phyloP scores from a whole-genome alignment of 2,329 filamentous ascomycete species.

The Penicillium sp. region DNA sequence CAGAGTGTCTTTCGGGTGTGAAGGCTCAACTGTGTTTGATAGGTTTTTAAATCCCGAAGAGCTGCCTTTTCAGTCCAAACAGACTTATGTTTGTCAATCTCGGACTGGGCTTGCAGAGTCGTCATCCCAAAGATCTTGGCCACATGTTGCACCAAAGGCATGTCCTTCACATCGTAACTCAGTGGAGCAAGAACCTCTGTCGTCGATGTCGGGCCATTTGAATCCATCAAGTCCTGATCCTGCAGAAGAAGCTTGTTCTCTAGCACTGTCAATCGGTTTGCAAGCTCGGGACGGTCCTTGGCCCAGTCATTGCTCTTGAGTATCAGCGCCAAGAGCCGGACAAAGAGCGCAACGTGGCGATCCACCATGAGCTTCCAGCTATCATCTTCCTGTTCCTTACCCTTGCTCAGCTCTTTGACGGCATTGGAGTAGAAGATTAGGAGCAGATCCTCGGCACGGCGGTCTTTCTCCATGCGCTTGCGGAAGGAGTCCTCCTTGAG shows the following conservation, averaged over 20 bases:
- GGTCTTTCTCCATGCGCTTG: slow-evolving; percentile 91
- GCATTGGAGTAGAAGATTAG: slow-evolving; percentile 96
- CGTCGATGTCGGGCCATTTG: slow-evolving; percentile 64
- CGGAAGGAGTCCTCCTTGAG: slow-evolving; percentile 88
- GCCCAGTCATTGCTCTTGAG: slow-evolving; percentile 84
- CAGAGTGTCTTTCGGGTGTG: slow-evolving; percentile 77
- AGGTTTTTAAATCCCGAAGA: slow-evolving; percentile 87
- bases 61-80: slow-evolving; percentile 92
- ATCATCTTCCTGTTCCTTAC: slow-evolving; percentile 78
- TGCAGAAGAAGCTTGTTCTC: slow-evolving; percentile 94
- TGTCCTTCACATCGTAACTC: slow-evolving; percentile 93
- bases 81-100: slow-evolving; percentile 80
- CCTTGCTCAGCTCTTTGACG: slow-evolving; percentile 85
- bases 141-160: slow-evolving; percentile 89
- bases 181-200: slow-evolving; percentile 83
- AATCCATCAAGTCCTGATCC: slow-evolving; percentile 82
- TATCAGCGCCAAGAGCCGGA: slow-evolving; percentile 80
- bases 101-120: slow-evolving; percentile 79
- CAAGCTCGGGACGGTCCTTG: slow-evolving; percentile 82
- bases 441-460: slow-evolving; percentile 88
- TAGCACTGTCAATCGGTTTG: slow-evolving; percentile 76
- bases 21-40: slow-evolving; percentile 85
- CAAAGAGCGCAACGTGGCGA: slow-evolving; percentile 91
- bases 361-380: slow-evolving; percentile 91
- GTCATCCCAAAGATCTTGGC: slow-evolving; percentile 83